These are phyloP conservation scores for Ministeria vibrans DNA, from an alignment of 78 protist species.

Conservation along the genomic window DNA sequence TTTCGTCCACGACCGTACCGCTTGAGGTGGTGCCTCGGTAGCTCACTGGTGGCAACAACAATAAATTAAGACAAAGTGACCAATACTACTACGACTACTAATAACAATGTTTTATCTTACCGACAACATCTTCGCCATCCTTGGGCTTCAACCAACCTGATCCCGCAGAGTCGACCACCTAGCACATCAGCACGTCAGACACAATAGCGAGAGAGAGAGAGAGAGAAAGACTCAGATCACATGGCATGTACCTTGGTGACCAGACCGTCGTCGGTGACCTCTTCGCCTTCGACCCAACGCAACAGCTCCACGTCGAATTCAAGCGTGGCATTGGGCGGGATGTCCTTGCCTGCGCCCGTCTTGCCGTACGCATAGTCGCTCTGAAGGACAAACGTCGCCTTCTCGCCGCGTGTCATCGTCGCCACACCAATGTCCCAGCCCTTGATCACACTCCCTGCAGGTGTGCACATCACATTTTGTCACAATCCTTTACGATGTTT, in stretches of 20 bases:
- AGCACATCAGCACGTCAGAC: too few species aligned
- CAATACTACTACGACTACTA: too few species aligned
- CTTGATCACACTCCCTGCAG: constrained; percentile 68
- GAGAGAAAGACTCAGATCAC: too few species aligned
- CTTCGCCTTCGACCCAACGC: not conserved
- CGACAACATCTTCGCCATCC: not conserved
- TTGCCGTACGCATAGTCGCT: constrained; percentile 78
- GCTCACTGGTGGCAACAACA: too few species aligned
- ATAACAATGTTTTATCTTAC: too few species aligned
- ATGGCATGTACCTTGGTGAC: not conserved
- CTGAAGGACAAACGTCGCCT: constrained; percentile 37
- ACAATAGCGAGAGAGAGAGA: too few species aligned
- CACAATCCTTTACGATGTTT: not conserved
- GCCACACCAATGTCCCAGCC: constrained; percentile 90
- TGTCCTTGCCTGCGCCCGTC: constrained; percentile 59
- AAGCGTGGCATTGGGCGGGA: constrained; percentile 48
- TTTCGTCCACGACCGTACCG: too few species aligned
- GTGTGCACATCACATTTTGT: too few species aligned
- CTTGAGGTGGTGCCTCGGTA: too few species aligned
- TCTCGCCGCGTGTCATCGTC: constrained; percentile 73
- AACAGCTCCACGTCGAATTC: constrained; percentile 61
- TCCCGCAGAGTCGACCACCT: too few species aligned
- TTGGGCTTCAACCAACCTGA: not conserved
- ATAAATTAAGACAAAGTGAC: too few species aligned
- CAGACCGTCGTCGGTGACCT: not conserved